These are phyloP conservation scores for Phoma herbarum DNA, from an alignment of 2,329 filamentous ascomycete genomes.

Conservation along the genomic window DNA sequence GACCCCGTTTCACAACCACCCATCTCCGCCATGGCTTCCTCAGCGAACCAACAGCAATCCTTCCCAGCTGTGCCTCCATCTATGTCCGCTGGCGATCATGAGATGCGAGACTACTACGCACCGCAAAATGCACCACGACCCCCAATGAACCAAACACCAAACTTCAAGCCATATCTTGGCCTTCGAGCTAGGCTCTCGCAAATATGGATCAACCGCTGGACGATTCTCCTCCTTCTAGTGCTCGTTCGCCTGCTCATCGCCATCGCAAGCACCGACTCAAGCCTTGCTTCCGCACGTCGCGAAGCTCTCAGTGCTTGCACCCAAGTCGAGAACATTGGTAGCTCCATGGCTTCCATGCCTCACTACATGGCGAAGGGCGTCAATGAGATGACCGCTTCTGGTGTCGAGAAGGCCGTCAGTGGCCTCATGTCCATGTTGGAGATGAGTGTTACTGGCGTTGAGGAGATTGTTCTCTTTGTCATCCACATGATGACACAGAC, in stretches of 20 bases:
- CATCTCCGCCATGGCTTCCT: constrained; percentile 55
- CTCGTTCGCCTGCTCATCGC: constrained; percentile 83
- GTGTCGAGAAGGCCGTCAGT: constrained; percentile 81
- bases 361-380: constrained; percentile 90
- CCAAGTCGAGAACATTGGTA: constrained; percentile 91
- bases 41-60: constrained; percentile 62
- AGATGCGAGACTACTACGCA: constrained; percentile 68
- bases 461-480: constrained; percentile 88
- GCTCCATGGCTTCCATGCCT: constrained; percentile 97
- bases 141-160: constrained; percentile 69
- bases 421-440: constrained; percentile 81
- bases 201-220: constrained; percentile 98
- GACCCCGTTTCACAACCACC: constrained; percentile 44
- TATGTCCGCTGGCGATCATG: constrained; percentile 68
- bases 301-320: constrained; percentile 90
- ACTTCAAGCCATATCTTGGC: constrained; percentile 89
- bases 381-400: constrained; percentile 82
- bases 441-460: constrained; percentile 81
- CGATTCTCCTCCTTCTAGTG: constrained; percentile 84
- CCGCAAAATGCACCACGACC: constrained; percentile 64
- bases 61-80: constrained; percentile 65
- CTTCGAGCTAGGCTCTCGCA: constrained; percentile 90
- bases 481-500: constrained; percentile 92
- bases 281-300: constrained; percentile 77
- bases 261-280: constrained; percentile 73